Base-by-base conservation (phyloP, 1,139 yeast species). In the Geotrichum candidum region DNA sequence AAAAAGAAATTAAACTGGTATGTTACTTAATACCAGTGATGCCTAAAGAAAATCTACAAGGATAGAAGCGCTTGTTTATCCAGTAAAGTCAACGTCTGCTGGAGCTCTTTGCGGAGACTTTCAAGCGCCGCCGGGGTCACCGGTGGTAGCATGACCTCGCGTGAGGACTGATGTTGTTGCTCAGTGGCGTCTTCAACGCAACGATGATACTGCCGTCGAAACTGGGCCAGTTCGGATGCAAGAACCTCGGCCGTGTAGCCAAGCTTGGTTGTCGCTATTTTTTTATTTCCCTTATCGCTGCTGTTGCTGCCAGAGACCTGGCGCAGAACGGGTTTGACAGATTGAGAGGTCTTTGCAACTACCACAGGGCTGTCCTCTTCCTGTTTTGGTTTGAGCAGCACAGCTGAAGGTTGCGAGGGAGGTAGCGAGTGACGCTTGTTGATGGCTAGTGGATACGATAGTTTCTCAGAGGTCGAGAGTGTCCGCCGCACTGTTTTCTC, bases 101-200 rank as follows among this genome's bases (percentile, higher is more conserved):
- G 62, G 45, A 69, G 58, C 55, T 69, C 71, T 4, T 58, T 55
- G 35, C 65, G 65, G 13, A 69, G 64, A n/a, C 56, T 59, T 35
- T 63, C 65, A n/a, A 68, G 23, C 33, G 62, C 60, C 5, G n/a
- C 45, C 10, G 45, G 18, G 5, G n/a, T 4, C 29, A 29, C 52
- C 54, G 65, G 67, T 29, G 61, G 64, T 9, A 29, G 10, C 33
- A 9, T 5, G 33, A 9, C 2, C 10, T 29, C 10, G 33, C 1
- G 33, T 9, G 10, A 6, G 10, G 33, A 5, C 33, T 29, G 33
- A 46, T 48, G 27, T 52, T 15, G 50, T 18, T 38, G 15, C 33
- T 50, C 25, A 31, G 2, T 4, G 1, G 29, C 6, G 48, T n/a
- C 23, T 11, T 23, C 13, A 22, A 10, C 4, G 11, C 7, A 27